Base-by-base conservation (phyloP, 2,329 filamentous ascomycete genomes). In the Aspergillus novoparasiticus region DNA sequence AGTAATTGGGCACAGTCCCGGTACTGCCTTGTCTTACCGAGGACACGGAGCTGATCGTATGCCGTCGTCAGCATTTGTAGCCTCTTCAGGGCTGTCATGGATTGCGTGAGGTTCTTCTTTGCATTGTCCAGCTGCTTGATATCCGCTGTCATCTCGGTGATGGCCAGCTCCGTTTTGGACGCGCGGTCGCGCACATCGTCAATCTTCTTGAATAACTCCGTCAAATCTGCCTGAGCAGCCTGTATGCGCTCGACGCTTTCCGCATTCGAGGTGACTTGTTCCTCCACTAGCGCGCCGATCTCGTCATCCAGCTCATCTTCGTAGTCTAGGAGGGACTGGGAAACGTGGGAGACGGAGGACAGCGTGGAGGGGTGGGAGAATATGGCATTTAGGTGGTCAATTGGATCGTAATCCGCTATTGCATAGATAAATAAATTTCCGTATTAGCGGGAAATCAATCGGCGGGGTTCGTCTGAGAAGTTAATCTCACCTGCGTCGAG, bases 61-160 rank as follows among this genome's bases (percentile, higher is more conserved):
- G 95, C 95, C 4, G 95, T 98, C 6, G 95, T 98, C 75, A 99
- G 82, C 95, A 99, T 99, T 84, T 99, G 95, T 71, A 99, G 85
- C 54, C 95, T 87, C 83, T 99, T 99, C 73, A 99, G 83, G 26
- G 94, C 94, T 50, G 95, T 99, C 95, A 99, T 99, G 68, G 93
- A 97, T 59, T 96, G 85, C 11, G 95, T 97, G 65, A 99, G 85
- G 79, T 99, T 99, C 78, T 90, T 90, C 83, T 99, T 99, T 43
- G 95, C 97, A 78, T 91, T 92, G 79, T 99, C 95, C 68, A 99
- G 85, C 69, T 94, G 89, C 82, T 99, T 99, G 78, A 99, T 99
- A 75, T 99, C 95, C 63, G 95, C 93, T 65, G 95, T 99, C 95
- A 99, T 99, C 69, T 93, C 93, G 54, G 94, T 97, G 75, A 99